These are phyloP conservation scores for Chaetomium strumarium DNA, from an alignment of 2,329 filamentous ascomycete species.

Conservation along the genomic window DNA sequence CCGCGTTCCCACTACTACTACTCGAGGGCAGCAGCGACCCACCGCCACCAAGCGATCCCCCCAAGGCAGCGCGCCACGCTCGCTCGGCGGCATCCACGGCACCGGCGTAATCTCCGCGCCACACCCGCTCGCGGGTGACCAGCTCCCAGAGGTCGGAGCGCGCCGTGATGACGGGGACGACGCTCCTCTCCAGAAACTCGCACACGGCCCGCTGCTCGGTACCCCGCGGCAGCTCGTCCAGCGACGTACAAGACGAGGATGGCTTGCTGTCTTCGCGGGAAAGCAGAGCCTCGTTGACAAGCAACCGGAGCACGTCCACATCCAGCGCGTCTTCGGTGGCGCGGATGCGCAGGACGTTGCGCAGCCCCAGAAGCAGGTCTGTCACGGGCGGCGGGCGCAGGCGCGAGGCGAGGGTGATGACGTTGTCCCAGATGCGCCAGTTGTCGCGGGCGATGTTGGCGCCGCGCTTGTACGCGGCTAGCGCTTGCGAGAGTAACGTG, in stretches of 20 bases:
- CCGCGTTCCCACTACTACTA: constrained; percentile 31
- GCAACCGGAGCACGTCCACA: constrained; percentile 59
- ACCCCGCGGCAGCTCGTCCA: constrained; percentile 47
- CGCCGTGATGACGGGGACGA: constrained; percentile 79
- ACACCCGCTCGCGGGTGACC: constrained; percentile 65
- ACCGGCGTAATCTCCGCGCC: constrained; percentile 62
- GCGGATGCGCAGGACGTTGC: constrained; percentile 69
- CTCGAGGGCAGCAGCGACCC: constrained; percentile 21
- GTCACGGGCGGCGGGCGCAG: constrained; percentile 67
- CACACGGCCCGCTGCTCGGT: constrained; percentile 58
- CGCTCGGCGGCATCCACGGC: constrained; percentile 84
- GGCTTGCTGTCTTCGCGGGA: constrained; percentile 32
- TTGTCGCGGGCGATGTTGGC: constrained; percentile 78
- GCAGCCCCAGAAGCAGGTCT: constrained; percentile 71
- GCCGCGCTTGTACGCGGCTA: constrained; percentile 81
- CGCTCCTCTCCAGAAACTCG: constrained; percentile 64
- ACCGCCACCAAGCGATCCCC: constrained; percentile 42
- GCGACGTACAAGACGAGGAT: neutral
- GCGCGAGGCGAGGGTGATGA: constrained; percentile 78
- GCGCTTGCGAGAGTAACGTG: constrained; percentile 63
- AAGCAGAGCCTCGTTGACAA: constrained; percentile 66
- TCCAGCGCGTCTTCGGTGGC: constrained; percentile 77
- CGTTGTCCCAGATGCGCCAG: constrained; percentile 94
- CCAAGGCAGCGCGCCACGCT: constrained; percentile 70
- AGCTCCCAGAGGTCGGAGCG: constrained; percentile 73